Evolutionary conservation across 345 rosid species (phyloP).

Genomic region (Fremontodendron californicum): DNA sequence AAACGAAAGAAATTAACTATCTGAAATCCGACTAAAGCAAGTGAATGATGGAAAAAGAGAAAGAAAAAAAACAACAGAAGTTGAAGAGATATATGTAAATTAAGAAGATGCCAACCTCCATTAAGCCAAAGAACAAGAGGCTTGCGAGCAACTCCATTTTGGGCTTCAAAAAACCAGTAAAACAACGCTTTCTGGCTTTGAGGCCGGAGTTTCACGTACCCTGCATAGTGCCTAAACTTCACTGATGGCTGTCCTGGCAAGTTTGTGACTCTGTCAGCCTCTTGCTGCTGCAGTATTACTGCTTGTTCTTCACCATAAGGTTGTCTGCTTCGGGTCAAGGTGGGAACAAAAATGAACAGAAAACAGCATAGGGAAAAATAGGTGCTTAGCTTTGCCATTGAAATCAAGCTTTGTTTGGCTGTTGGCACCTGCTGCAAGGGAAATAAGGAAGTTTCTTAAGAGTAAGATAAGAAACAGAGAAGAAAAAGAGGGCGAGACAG

Average conservation of each 20-base stretch:
- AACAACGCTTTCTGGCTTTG: slow-evolving; percentile 42
- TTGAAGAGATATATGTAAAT: background rate
- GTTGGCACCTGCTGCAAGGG: background rate
- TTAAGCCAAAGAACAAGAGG: slow-evolving; percentile 81
- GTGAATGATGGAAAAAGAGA: background rate
- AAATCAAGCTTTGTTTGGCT: background rate
- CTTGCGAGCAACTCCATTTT: slow-evolving; percentile 23
- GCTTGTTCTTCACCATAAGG: background rate
- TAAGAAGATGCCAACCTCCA: slow-evolving; percentile 45
- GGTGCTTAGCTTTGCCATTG: slow-evolving; percentile 4
- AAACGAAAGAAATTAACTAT: background rate
- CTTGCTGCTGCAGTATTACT: slow-evolving; percentile 23
- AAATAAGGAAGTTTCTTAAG: background rate
- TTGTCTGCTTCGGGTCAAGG: slow-evolving; percentile 1
- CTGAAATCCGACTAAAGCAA: background rate
- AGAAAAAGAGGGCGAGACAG: background rate
- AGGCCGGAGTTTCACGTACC: slow-evolving; percentile 43
- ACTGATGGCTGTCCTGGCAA: slow-evolving; percentile 63
- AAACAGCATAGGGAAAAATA: background rate
- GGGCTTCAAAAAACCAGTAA: slow-evolving; percentile 75
- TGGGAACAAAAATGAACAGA: background rate
- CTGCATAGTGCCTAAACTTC: slow-evolving; percentile 53
- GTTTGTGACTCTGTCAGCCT: slow-evolving; percentile 37
- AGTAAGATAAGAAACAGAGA: background rate
- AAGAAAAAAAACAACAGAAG: background rate